phyloP scores from a whole-genome alignment of 2,329 filamentous ascomycete genomes.

The Colletotrichum incanum region DNA sequence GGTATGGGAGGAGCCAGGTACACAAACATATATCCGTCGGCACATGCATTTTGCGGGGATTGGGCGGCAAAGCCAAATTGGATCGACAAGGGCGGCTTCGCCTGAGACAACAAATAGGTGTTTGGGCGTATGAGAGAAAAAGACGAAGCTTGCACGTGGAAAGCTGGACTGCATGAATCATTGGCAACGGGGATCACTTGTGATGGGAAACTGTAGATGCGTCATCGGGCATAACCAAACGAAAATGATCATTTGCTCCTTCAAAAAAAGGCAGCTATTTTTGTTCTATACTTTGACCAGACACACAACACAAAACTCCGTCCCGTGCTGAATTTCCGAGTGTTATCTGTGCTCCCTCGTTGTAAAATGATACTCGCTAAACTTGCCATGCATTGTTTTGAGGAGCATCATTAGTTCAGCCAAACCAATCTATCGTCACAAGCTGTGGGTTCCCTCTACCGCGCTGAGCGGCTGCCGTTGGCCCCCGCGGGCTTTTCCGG shows the following conservation, averaged over 20 bases:
- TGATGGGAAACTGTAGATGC: neutral
- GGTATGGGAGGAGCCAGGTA: slow-evolving; percentile 8
- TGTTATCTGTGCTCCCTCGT: neutral
- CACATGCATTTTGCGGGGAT: slow-evolving; percentile 3
- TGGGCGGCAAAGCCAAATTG: neutral
- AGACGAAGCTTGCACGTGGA: neutral
- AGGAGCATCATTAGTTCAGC: slow-evolving; percentile 24
- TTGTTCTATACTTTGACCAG: slow-evolving; percentile 29
- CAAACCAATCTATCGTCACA: neutral
- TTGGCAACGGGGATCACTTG: neutral
- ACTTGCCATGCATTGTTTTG: slow-evolving; percentile 31
- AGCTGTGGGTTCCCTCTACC: slow-evolving; percentile 15
- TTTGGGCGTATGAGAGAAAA: slow-evolving; percentile 12
- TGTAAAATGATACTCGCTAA: slow-evolving; percentile 16
- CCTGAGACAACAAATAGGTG: slow-evolving; percentile 3
- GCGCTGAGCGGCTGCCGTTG: slow-evolving; percentile 39
- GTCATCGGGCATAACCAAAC: slow-evolving; percentile 9
- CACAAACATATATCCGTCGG: slow-evolving; percentile 6
- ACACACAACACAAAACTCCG: slow-evolving; percentile 32
- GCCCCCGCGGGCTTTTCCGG: slow-evolving; percentile 46
- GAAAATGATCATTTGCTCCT: neutral
- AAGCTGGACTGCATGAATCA: neutral
- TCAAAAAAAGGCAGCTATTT: neutral
- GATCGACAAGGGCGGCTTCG: slow-evolving; percentile 8
- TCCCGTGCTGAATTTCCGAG: slow-evolving; percentile 18